Conservation (phyloP, 345 rosid genomes). For the Erodium maritimum region DNA sequence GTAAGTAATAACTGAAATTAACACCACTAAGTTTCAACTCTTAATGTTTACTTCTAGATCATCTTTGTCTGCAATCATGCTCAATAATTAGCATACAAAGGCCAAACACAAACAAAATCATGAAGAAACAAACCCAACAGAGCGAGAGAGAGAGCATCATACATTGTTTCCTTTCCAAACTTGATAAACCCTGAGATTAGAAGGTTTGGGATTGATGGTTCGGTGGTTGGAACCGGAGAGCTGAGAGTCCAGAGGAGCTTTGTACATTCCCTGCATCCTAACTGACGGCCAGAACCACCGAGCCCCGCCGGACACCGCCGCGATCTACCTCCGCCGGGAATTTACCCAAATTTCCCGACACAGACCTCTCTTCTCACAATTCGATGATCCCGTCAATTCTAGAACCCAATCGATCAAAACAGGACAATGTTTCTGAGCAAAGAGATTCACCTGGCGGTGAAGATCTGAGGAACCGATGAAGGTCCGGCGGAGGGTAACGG, state of each 20-base stretch:
- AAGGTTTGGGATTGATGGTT: slow-evolving; percentile 13
- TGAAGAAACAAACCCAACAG: not conserved
- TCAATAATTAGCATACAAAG: not conserved
- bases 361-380: too few relatives aligned
- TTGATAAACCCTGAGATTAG: slow-evolving; percentile 39
- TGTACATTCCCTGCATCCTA: slow-evolving; percentile 13
- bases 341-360: not conserved
- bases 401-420: not conserved
- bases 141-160: not conserved
- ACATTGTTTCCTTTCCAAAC: slow-evolving; percentile 67
- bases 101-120: too few relatives aligned
- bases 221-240: slow-evolving; percentile 30
- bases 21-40: too few relatives aligned
- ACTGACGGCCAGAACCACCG: slow-evolving; percentile 1
- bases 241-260: slow-evolving; percentile 22
- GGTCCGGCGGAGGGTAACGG: not conserved
- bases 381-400: too few relatives aligned
- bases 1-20: too few relatives aligned
- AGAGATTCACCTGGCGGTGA: not conserved
- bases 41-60: too few relatives aligned
- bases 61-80: too few relatives aligned
- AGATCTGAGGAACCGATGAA: not conserved
- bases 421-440: not conserved
- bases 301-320: not conserved
- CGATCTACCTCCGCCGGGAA: not conserved